These are phyloP conservation scores for Ocimum tenuiflorum DNA, from an alignment of 257 asterid genomes.

Conservation along the genomic window DNA sequence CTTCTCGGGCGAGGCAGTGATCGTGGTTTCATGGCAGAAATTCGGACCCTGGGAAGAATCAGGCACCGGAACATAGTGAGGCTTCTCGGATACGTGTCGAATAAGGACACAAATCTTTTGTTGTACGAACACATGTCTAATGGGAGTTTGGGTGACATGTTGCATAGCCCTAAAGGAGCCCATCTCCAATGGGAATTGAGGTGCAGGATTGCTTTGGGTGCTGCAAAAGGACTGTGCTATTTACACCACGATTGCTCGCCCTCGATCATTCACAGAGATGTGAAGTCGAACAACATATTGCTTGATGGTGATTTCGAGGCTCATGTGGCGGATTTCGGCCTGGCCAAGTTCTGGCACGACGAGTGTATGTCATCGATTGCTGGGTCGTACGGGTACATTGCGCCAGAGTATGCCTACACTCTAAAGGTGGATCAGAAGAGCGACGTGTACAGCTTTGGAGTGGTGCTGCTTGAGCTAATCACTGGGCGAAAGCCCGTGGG, in stretches of 20 bases:
- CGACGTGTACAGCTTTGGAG: conserved; percentile 90
- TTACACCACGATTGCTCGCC: conserved; percentile 86
- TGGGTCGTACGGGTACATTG: conserved; percentile 88
- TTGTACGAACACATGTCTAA: conserved; percentile 74
- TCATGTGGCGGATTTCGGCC: conserved; percentile 91
- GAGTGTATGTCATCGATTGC: conserved; percentile 83
- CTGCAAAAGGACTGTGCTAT: conserved; percentile 75
- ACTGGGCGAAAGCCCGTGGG: conserved; percentile 78
- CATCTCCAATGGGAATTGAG: conserved; percentile 67
- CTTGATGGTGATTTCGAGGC: conserved; percentile 72
- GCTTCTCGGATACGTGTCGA: conserved; percentile 55
- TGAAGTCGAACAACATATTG: conserved; percentile 70
- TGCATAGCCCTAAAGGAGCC: conserved; percentile 61
- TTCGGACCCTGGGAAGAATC: conserved; percentile 64
- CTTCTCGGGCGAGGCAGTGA: conserved; percentile 30
- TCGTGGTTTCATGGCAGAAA: conserved; percentile 69
- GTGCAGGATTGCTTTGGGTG: conserved; percentile 58
- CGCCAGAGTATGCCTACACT: conserved; percentile 92
- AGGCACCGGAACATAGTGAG: conserved; percentile 68
- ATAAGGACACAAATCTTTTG: conserved; percentile 52
- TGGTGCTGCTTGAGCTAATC: conserved; percentile 66
- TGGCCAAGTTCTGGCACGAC: conserved; percentile 64
- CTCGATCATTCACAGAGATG: conserved; percentile 70
- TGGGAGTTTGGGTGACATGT: conserved; percentile 75
- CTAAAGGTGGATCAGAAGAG: conserved; percentile 70